Base-by-base conservation (phyloP, 2,329 filamentous ascomycete genomes). In the Cytospora schulzeri region DNA sequence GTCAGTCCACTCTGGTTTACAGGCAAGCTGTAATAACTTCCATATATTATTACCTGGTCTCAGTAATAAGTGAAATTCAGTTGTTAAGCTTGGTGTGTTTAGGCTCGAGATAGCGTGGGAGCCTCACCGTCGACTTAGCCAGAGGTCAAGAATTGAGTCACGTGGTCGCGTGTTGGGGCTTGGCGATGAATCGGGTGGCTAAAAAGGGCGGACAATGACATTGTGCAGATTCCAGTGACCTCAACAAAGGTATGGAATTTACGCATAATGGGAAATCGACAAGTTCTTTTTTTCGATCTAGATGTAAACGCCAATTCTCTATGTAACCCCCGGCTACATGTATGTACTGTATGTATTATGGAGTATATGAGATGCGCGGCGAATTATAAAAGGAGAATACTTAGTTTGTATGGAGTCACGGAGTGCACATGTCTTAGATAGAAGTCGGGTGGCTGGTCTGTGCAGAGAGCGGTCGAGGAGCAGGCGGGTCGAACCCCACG, bases 361-460 rank as follows among this genome's bases (percentile, higher is more conserved):
- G 33, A 14, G 33, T 12, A 14, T 3, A 35, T 11, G 11, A 9
- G 11, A 35, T 9, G 12, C 2, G 33, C 33, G 33, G 33, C 33
- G 33, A 2, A 33, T 9, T 33, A 33, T 3, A 1, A 33, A 33
- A 9, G 31, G 31, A 33, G 31, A 33, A 5, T 33, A 2, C 31
- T 31, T 4, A 9, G 9, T 9, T 31, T n/a, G 41, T 1, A 45
- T 22, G 19, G 19, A 11, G n/a, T 1, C 22, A 11, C 41, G 9
- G 22, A 7, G 7, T 45, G 8, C 19, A 22, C 11, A 24, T 24
- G 17, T 48, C 17, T 22, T 22, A 48, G 9, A 17, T 45, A 38
- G 35, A 48, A 48, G n/a, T 48, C 22, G 45, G n/a, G 45, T 48
- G 45, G 45, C 45, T 48, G 45, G 45, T 48, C 45, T 48, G 45